These are phyloP conservation scores for Cenchrus fungigraminus DNA, from an alignment of 176 grass and related monocot species.

Conservation along the genomic window DNA sequence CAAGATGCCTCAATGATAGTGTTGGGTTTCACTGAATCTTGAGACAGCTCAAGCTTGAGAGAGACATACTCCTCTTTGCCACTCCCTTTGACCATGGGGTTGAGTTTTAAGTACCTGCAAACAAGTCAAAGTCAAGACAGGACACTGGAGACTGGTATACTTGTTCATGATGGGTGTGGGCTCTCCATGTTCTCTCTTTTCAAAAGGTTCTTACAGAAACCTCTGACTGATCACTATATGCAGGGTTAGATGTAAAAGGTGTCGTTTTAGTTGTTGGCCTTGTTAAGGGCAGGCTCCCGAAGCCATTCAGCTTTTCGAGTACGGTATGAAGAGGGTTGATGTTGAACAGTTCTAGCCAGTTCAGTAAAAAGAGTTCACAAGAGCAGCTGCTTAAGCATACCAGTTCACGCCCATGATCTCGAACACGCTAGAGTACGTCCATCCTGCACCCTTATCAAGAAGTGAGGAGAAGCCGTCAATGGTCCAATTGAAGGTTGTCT, in stretches of 20 bases:
- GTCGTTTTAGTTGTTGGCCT: too few relatives aligned
- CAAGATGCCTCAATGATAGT: neutral
- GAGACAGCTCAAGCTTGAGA: slow-evolving; percentile 1
- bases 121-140: too few relatives aligned
- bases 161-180: too few relatives aligned
- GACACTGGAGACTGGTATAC: too few relatives aligned
- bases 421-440: slow-evolving; percentile 29
- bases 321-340: neutral
- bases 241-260: too few relatives aligned
- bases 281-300: too few relatives aligned
- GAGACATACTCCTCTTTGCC: slow-evolving; percentile 10
- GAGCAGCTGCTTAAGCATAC: neutral
- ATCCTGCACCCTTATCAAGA: slow-evolving; percentile 29
- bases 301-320: too few relatives aligned
- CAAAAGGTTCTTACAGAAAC: too few relatives aligned
- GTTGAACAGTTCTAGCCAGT: neutral
- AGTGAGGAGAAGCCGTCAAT: slow-evolving; percentile 39
- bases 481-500: slow-evolving; percentile 42
- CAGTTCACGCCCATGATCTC: neutral
- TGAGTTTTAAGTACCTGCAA: slow-evolving; percentile 36
- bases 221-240: too few relatives aligned
- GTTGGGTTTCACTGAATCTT: neutral
- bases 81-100: slow-evolving; percentile 23
- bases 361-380: neutral
- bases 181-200: too few relatives aligned